Conservation (phyloP, 768 basidiomycete genomes). For the Suillus hirtellus region DNA sequence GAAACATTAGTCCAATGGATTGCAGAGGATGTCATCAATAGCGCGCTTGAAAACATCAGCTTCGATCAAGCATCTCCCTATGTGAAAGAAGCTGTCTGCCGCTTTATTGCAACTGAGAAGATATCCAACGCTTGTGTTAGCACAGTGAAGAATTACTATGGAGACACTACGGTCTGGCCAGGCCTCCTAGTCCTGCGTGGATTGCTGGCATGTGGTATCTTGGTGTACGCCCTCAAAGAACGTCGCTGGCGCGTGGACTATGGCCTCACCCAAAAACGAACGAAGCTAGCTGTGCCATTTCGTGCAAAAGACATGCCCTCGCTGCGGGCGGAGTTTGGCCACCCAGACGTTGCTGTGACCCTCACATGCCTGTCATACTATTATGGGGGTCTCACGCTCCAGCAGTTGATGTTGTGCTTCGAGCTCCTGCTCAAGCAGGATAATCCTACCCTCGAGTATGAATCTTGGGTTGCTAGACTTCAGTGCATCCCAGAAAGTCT, state of each 20-base stretch:
- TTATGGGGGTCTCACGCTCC: conserved; percentile 33
- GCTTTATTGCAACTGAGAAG: conserved; percentile 25
- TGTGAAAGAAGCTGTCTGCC: conserved; percentile 15
- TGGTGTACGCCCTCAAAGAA: conserved; percentile 32
- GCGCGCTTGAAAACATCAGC: conserved; percentile 17
- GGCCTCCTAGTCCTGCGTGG: conserved; percentile 37
- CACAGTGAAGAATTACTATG: conserved; percentile 14
- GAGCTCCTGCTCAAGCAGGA: conserved; percentile 30
- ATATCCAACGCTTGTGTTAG: neutral
- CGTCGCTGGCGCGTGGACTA: conserved; percentile 42
- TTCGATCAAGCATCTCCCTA: conserved; percentile 14
- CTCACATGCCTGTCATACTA: conserved; percentile 41
- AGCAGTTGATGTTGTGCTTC: conserved; percentile 32
- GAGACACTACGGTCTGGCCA: conserved; percentile 17
- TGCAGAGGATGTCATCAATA: conserved; percentile 19
- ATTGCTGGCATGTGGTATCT: conserved; percentile 32
- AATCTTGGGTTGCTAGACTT: conserved; percentile 29
- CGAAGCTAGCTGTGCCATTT: conserved; percentile 39
- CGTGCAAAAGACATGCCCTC: conserved; percentile 40
- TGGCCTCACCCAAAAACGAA: conserved; percentile 34
- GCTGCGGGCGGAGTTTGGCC: conserved; percentile 39
- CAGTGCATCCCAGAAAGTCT: conserved; percentile 23
- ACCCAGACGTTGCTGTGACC: conserved; percentile 36
- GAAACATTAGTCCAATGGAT: conserved; percentile 16
- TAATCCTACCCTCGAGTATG: conserved; percentile 34